Evolutionary conservation across 805 yeast species (phyloP), one percentile per base, ranked within the genome.

Genomic region (Candida multigemmis): DNA sequence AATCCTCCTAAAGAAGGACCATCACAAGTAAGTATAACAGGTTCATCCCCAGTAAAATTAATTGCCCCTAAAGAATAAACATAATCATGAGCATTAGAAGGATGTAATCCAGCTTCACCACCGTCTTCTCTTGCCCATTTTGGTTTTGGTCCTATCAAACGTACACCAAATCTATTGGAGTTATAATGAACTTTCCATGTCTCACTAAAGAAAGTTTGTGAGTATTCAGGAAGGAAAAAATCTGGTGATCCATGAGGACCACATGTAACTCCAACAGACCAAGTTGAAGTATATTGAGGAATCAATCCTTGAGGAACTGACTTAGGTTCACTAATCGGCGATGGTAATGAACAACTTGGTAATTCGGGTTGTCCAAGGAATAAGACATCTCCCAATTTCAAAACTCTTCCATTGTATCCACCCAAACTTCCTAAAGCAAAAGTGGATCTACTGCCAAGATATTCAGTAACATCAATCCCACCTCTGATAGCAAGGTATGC

Each of bases 231-330:
- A 29, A 71, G 71, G 66, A 91, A 91, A 56, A 87, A 85, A 53
- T 89, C 98, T 12, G 97, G 97, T 4, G 96, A 74, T 1, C 97
- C 97, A 53, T 89, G 97, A 14, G 98, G 98, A 29, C 98, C 98
- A 52, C 93, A 78, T 7, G 95, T 85, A 24, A 87, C 96, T 44
- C 87, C 95, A 36, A 89, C 87, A 24, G 61, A 59, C 97, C 97
- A 89, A 23, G 60, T 59, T 31, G 64, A 68, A 21, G 59, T 52
- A 39, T 74, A 71, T 6, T 50, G 35, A 6, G 93, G 87, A 35
- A 77, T 56, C 42, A 73, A 56, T 7, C 70, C 44, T 21, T 46
- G 38, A 12, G 93, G 84, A 33, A 75, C 63, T 2, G 69, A 40
- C 8, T 47, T 35, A 25, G 95, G 94, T 30, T 62, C 77, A 14